Evolutionary conservation across 1,284 basidiomycete genomes (phyloP).

Genomic region (Tranzscheliella williamsii): DNA sequence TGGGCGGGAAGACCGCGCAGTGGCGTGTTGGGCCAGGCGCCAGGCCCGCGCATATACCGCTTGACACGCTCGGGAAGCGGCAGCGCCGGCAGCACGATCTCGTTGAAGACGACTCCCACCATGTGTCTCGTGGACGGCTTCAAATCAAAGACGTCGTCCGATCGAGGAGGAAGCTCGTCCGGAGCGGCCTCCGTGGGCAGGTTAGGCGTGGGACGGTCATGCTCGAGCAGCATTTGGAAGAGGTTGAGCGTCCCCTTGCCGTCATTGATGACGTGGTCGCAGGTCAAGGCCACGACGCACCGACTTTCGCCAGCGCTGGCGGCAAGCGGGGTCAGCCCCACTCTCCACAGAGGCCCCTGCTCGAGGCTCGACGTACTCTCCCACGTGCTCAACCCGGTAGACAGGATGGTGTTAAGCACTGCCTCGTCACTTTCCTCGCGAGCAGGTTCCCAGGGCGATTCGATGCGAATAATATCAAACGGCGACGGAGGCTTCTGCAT

Average conservation of each 20-base stretch:
- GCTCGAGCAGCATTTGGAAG: constrained; percentile 5
- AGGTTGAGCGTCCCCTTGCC: constrained; percentile 20
- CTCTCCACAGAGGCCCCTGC: constrained; percentile 9
- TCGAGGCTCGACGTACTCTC: constrained; percentile 1
- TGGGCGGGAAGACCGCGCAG: neutral
- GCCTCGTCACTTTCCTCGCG: no score
- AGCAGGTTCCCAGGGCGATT: no score
- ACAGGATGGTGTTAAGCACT: no score
- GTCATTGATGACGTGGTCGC: constrained; percentile 28
- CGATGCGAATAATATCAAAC: no score
- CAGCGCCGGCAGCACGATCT: constrained; percentile 14
- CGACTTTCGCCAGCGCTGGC: neutral
- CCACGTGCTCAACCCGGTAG: no score
- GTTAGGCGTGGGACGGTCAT: neutral
- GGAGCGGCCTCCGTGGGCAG: neutral
- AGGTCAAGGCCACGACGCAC: constrained; percentile 7
- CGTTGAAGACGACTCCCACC: constrained; percentile 5
- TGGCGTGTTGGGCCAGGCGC: constrained; percentile 10
- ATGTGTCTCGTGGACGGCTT: constrained; percentile 9
- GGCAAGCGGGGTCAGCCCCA: neutral
- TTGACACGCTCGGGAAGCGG: constrained; percentile 5
- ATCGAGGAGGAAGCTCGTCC: constrained; percentile 3
- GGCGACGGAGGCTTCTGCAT: no score
- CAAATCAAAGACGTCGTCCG: constrained; percentile 21
- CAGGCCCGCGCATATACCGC: neutral